Evolutionary conservation across 768 basidiomycete genomes (phyloP), one percentile per base, ranked within the genome.

Genomic region (Dendrothele bispora): DNA sequence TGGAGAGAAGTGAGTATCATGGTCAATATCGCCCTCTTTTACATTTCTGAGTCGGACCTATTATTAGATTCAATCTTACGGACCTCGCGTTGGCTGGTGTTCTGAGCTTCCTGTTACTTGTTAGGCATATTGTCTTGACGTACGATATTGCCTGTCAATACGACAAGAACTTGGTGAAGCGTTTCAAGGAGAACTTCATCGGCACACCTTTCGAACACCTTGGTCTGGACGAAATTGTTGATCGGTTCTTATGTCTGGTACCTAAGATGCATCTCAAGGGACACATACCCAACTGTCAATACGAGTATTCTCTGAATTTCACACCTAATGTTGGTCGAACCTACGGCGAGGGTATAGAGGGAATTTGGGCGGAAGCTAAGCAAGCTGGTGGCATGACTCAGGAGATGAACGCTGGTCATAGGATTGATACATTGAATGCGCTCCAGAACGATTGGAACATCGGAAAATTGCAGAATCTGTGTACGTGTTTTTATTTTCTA

Each of bases 111-210:
- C 8, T 14, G 0, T 17, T 1, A 4, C 2, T 1, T 5, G 43
- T 48, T 7, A 46, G 55, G 6, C 57, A 52, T 47, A 60, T 63
- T n/a, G 47, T 52, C 42, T 35, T 63, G 3, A 57, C 53, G 40
- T 68, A 65, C 37, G 64, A 68, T 39, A 64, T 68, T 18, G 61
- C 55, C 55, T 66, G 66, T 38, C 58, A 56, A 8, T 65, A 60
- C 36, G 5, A 24, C 5, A 44, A 54, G 24, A 60, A 65, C n/a
- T 35, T 65, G 1, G 36, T 25, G 6, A 17, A 48, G 8, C 55
- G 61, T 5, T 61, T 60, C 32, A 12, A 38, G 4, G 26, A 53
- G 8, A n/a, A n/a, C n/a, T n/a, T n/a, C n/a, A n/a, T n/a, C n/a
- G n/a, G n/a, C n/a, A 18, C 18, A 0, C 22, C 56, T 20, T 26